phyloP scores from a whole-genome alignment of 805 yeast genomes.

The Hyphopichia homilentoma region DNA sequence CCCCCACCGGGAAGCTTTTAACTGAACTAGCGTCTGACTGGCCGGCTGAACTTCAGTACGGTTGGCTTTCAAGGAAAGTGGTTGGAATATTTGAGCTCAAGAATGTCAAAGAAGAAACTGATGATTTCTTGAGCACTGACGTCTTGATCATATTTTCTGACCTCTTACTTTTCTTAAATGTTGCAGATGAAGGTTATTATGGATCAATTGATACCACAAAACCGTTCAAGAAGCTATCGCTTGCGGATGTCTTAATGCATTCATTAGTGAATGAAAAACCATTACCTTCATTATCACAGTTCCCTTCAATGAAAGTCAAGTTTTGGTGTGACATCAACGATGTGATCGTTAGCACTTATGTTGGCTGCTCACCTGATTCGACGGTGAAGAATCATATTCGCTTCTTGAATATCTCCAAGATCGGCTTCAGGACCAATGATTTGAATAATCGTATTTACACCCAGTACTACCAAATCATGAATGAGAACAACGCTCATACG shows the following conservation, averaged over 20 bases:
- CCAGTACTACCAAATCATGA: constrained; percentile 24
- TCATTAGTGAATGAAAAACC: constrained; percentile 85
- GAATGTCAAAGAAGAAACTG: constrained; percentile 17
- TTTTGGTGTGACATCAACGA: constrained; percentile 64
- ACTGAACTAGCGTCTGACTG: constrained; percentile 81
- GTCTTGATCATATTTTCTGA: constrained; percentile 81
- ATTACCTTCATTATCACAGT: constrained; percentile 39
- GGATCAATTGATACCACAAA: constrained; percentile 9
- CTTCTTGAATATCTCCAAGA: constrained; percentile 21
- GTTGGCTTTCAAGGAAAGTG: constrained; percentile 84
- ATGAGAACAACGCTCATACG: constrained; percentile 5
- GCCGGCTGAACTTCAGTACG: constrained; percentile 84
- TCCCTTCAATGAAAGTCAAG: constrained; percentile 68
- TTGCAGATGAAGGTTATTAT: constrained; percentile 44
- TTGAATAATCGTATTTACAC: constrained; percentile 13
- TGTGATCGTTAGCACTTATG: constrained; percentile 47
- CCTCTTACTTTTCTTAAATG: constrained; percentile 59
- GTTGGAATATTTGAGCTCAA: constrained; percentile 61
- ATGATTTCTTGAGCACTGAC: constrained; percentile 25
- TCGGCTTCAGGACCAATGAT: constrained; percentile 21
- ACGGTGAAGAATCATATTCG: constrained; percentile 19
- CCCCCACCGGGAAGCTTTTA: constrained; percentile 86
- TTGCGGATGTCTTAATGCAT: constrained; percentile 84
- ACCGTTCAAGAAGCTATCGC: constrained; percentile 44
- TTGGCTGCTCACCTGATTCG: constrained; percentile 8